Evolutionary conservation across 257 asterid species (phyloP).

Genomic region (Rehmannia glutinosa): DNA sequence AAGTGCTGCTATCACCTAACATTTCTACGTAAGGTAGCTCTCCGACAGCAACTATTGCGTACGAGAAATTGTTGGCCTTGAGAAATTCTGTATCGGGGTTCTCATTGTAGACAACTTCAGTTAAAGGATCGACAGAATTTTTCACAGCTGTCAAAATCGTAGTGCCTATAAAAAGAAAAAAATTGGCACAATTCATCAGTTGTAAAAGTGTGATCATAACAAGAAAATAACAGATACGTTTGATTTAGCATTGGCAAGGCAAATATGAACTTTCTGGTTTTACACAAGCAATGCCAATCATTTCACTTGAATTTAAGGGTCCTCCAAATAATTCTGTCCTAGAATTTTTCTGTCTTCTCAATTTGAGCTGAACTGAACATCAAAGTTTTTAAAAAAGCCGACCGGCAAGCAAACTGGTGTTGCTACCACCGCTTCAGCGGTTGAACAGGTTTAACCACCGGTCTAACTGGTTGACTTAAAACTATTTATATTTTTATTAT

Average conservation of each 20-base stretch:
- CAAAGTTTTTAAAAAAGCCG: too few species aligned
- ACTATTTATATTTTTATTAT: too few species aligned
- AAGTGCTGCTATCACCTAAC: slow-evolving; percentile 36
- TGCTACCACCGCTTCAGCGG: too few species aligned
- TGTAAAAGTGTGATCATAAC: too few species aligned
- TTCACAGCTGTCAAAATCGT: slow-evolving; percentile 41
- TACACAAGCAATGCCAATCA: too few species aligned
- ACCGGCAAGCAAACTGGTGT: too few species aligned
- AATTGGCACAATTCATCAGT: background rate
- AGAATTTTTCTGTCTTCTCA: background rate
- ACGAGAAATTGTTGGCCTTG: slow-evolving; percentile 39
- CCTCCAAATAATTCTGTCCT: background rate
- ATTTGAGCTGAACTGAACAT: too few species aligned
- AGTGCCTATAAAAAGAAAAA: slow-evolving; percentile 39
- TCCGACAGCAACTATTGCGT: slow-evolving; percentile 53
- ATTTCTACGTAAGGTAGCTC: slow-evolving; percentile 60
- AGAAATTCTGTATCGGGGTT: slow-evolving; percentile 35
- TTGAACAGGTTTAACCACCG: too few species aligned
- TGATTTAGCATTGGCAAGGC: too few species aligned
- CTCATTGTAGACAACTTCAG: slow-evolving; percentile 37
- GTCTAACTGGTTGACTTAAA: too few species aligned
- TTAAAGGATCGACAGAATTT: slow-evolving; percentile 32
- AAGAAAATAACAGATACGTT: too few species aligned
- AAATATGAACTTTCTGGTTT: background rate
- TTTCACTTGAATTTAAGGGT: background rate